phyloP scores from a whole-genome alignment of 495 filamentous ascomycete genomes.

The Bombardia bombarda region DNA sequence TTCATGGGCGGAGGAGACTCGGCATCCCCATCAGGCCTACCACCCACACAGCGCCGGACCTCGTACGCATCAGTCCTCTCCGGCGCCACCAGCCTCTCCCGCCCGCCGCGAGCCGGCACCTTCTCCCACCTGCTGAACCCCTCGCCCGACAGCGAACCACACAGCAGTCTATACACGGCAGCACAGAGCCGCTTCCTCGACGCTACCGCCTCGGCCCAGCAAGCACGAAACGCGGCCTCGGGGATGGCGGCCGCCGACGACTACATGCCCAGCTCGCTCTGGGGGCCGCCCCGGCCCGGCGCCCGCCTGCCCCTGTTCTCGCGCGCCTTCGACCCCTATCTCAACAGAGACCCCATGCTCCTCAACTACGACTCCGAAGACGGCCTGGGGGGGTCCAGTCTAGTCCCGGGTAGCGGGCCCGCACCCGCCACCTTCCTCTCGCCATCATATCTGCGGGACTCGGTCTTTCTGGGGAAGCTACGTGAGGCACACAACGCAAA shows the following conservation, averaged over 20 bases:
- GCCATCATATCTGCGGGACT: slow-evolving; percentile 73
- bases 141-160: slow-evolving; percentile 29
- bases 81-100: slow-evolving; percentile 44
- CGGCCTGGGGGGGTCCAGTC: slow-evolving; percentile 12
- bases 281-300: slow-evolving; percentile 31
- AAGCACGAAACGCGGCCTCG: slow-evolving; percentile 16
- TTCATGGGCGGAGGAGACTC: slow-evolving; percentile 11
- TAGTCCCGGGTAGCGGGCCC: no score
- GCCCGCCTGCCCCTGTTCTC: slow-evolving; percentile 46
- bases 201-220: slow-evolving; percentile 19
- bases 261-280: no score
- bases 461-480: slow-evolving; percentile 68
- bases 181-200: slow-evolving; percentile 7
- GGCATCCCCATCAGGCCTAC: slow-evolving; percentile 8
- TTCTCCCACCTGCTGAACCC: slow-evolving; percentile 58
- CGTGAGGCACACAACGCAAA: slow-evolving; percentile 60
- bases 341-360: slow-evolving; percentile 23
- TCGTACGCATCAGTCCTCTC: slow-evolving; percentile 84
- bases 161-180: slow-evolving; percentile 28
- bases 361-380: slow-evolving; percentile 12
- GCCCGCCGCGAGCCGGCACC: slow-evolving; percentile 36
- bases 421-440: slow-evolving; percentile 50
- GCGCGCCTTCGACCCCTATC: slow-evolving; percentile 50
- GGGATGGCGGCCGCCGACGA: no score
- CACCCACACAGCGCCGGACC: slow-evolving; percentile 26